Evolutionary conservation across 2,329 filamentous ascomycete species (phyloP).

Genomic region (Aspergillus glaucus): DNA sequence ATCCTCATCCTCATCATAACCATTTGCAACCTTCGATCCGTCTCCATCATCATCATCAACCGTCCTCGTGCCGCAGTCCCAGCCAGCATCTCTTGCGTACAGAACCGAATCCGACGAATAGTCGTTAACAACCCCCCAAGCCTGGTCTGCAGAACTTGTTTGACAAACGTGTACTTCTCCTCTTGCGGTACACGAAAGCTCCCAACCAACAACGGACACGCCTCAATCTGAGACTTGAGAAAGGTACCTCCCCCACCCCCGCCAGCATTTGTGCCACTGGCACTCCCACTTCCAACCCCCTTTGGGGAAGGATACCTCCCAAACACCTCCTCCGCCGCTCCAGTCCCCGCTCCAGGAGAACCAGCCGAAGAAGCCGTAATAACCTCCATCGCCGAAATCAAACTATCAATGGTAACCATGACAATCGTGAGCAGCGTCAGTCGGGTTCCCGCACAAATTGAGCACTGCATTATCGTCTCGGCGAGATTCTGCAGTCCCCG

Average conservation of each 20-base stretch:
- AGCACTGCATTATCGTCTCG: conserved; percentile 25
- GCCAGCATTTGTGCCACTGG: not conserved
- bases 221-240: conserved; percentile 17
- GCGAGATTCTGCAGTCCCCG: conserved; percentile 21
- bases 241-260: conserved; percentile 1
- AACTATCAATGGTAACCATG: conserved; percentile 24
- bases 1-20: conserved; percentile 25
- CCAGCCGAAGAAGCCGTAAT: conserved; percentile 7
- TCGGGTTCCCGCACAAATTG: conserved; percentile 17
- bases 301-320: not conserved
- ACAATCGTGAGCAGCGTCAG: conserved; percentile 24
- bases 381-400: conserved; percentile 20
- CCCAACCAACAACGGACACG: conserved; percentile 22
- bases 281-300: conserved; percentile 4
- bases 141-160: conserved; percentile 19
- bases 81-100: conserved; percentile 18
- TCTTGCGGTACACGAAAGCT: conserved; percentile 19
- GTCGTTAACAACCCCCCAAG: conserved; percentile 23
- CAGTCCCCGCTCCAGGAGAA: not conserved
- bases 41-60: conserved; percentile 27
- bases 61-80: conserved; percentile 16
- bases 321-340: not conserved
- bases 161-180: conserved; percentile 22
- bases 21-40: conserved; percentile 22
- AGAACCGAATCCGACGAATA: conserved; percentile 20